These are phyloP conservation scores for Oryza meyeriana DNA, from an alignment of 176 grass and related monocot species.

Conservation along the genomic window DNA sequence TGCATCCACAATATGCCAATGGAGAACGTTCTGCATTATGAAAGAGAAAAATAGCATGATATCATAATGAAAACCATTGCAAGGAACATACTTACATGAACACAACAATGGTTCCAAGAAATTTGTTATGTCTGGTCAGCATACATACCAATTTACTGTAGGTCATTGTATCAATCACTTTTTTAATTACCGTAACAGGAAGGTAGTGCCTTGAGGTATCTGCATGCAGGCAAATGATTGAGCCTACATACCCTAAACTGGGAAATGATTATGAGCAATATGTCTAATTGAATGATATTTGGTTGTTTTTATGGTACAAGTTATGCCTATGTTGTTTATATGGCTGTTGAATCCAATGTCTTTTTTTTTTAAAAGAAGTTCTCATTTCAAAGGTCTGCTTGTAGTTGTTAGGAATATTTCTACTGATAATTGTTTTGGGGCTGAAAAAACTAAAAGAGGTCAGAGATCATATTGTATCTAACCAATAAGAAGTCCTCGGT, in stretches of 20 bases:
- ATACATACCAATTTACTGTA: conserved; percentile 91
- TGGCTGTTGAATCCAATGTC: not conserved
- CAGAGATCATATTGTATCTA: conserved; percentile 28
- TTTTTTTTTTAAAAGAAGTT: not conserved
- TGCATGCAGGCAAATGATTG: conserved; percentile 36
- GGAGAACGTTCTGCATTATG: conserved; percentile 75
- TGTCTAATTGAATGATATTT: not conserved
- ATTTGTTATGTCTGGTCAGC: conserved; percentile 6
- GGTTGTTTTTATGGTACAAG: not conserved
- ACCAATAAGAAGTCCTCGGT: conserved; percentile 93
- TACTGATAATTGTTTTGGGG: not conserved
- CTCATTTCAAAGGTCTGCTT: not conserved
- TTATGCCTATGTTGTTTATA: not conserved
- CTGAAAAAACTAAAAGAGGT: not conserved
- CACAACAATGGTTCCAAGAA: not conserved
- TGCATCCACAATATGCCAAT: conserved; percentile 90
- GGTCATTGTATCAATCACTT: conserved; percentile 95
- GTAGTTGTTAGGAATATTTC: not conserved
- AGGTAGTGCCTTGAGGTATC: conserved; percentile 91
- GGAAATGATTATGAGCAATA: not conserved
- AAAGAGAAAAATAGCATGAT: conserved; percentile 19
- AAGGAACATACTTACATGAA: conserved; percentile 21
- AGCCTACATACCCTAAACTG: not conserved
- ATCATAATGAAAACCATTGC: conserved; percentile 13
- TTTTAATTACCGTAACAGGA: conserved; percentile 70